Conservation (phyloP, 139 green algal species). For the Penium margaritaceum region DNA sequence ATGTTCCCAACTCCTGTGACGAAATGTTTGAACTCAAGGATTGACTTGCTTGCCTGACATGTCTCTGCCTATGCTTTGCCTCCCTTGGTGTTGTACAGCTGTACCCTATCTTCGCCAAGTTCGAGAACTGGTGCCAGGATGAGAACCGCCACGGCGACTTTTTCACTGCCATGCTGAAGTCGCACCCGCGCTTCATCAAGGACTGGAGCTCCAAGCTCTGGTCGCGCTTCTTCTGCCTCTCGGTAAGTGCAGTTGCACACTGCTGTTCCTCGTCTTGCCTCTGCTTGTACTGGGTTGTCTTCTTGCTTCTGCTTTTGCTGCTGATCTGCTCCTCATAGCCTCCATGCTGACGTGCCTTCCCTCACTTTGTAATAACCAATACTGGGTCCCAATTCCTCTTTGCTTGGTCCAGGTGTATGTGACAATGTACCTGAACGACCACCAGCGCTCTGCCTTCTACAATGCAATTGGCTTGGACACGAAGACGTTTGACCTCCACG, state of each 20-base stretch:
- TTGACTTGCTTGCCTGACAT: no score
- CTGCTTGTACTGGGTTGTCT: not conserved
- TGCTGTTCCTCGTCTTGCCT: not conserved
- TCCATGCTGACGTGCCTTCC: not conserved
- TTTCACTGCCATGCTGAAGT: constrained; percentile 85
- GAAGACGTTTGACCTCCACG: constrained; percentile 76
- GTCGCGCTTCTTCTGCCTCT: constrained; percentile 97
- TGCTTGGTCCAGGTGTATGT: constrained; percentile 73
- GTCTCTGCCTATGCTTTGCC: no score
- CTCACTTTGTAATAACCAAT: no score
- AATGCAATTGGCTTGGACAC: constrained; percentile 85
- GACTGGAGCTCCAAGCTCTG: constrained; percentile 76
- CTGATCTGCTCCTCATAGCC: no score
- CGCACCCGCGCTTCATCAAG: constrained; percentile 75
- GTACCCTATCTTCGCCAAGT: constrained; percentile 99
- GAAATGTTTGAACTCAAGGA: no score
- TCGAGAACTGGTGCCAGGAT: constrained; percentile 99
- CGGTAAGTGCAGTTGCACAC: constrained; percentile 51
- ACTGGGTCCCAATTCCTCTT: no score
- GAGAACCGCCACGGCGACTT: constrained; percentile 78
- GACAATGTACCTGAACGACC: constrained; percentile 99
- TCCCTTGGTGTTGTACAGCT: no score
- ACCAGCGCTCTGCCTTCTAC: constrained; percentile 86
- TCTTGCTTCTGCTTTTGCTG: no score
- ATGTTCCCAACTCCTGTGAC: no score